phyloP scores from a whole-genome alignment of 169 alveolate species.

The Theileria equi region DNA sequence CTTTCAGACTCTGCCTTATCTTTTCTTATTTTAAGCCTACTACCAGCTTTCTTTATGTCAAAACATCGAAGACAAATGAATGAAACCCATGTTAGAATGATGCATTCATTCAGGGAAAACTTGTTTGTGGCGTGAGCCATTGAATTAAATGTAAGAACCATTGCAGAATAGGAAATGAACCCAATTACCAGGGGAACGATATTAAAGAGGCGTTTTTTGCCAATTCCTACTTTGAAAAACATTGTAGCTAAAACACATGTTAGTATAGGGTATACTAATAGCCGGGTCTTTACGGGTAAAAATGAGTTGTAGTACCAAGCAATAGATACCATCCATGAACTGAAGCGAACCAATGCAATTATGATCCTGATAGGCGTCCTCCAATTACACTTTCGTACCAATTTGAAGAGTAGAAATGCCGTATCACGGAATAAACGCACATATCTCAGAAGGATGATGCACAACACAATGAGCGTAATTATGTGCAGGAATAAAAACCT shows the following conservation, averaged over 20 bases:
- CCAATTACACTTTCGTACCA: constrained; percentile 37
- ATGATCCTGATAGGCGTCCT: constrained; percentile 23
- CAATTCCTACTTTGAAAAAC: constrained; percentile 24
- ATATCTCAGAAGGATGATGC: constrained; percentile 28
- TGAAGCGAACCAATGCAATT: neutral
- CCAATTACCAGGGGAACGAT: constrained; percentile 16
- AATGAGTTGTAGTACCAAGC: constrained; percentile 3
- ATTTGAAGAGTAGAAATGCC: neutral
- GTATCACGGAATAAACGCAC: constrained; percentile 18
- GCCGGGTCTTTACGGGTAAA: constrained; percentile 9
- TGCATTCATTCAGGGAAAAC: neutral
- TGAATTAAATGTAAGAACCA: neutral
- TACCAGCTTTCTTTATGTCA: neutral
- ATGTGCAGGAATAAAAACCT: constrained; percentile 1
- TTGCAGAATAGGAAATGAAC: neutral
- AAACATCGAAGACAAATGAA: neutral
- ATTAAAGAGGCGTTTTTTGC: constrained; percentile 11
- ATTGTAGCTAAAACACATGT: neutral
- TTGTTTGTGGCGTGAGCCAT: neutral
- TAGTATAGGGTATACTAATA: neutral
- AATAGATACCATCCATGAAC: neutral
- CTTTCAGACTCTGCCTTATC: neutral
- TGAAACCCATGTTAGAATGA: neutral
- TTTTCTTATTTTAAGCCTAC: neutral
- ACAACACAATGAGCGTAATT: constrained; percentile 1